Evolutionary conservation across 257 asterid species (phyloP).

Genomic region (Capsicum rhomboideum): DNA sequence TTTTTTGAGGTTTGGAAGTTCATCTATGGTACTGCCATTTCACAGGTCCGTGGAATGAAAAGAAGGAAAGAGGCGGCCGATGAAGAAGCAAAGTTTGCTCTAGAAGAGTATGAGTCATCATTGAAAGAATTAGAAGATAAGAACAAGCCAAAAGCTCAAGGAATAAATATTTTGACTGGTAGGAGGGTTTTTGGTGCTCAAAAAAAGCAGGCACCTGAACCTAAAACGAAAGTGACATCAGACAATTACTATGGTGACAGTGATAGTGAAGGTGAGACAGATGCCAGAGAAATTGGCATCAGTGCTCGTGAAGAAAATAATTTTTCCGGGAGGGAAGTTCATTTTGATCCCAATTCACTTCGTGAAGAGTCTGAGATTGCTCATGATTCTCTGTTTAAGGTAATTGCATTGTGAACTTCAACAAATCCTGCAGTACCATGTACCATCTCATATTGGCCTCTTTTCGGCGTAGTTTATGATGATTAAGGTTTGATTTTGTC

Average conservation of each 20-base stretch:
- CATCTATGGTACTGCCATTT: not conserved
- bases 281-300: constrained; percentile 25
- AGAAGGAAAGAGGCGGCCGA: constrained; percentile 72
- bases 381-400: constrained; percentile 71
- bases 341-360: constrained; percentile 54
- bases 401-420: constrained; percentile 6
- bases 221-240: constrained; percentile 26
- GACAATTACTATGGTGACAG: constrained; percentile 62
- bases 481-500: not conserved
- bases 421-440: not conserved
- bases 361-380: constrained; percentile 51
- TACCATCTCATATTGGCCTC: not conserved
- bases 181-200: constrained; percentile 75
- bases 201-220: constrained; percentile 34
- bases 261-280: constrained; percentile 62
- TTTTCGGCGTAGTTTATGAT: not conserved
- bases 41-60: constrained; percentile 58
- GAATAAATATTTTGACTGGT: constrained; percentile 40
- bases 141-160: constrained; percentile 19
- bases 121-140: constrained; percentile 49
- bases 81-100: constrained; percentile 71
- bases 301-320: constrained; percentile 10
- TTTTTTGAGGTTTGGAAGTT: not conserved
- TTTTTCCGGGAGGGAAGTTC: constrained; percentile 28
- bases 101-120: constrained; percentile 66